Evolutionary conservation across 176 grass and related monocot genomes (phyloP).

Genomic region (Oryza nivara): DNA sequence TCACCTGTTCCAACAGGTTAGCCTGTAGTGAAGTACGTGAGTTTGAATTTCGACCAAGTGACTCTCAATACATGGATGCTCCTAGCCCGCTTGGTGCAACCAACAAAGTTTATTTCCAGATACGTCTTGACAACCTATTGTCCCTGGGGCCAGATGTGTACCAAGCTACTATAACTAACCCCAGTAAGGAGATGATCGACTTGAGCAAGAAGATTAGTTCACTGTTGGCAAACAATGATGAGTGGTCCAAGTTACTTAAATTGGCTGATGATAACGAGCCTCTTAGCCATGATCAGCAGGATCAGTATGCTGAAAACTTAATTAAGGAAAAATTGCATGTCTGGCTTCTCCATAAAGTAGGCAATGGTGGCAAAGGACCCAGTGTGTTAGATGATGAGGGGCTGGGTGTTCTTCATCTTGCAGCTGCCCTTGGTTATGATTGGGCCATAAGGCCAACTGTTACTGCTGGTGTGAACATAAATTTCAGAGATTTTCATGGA

Average conservation of each 20-base stretch:
- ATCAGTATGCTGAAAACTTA: conserved; percentile 69
- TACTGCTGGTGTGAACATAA: conserved; percentile 72
- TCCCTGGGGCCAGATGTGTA: conserved; percentile 58
- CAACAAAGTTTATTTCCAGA: conserved; percentile 72
- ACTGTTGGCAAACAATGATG: conserved; percentile 60
- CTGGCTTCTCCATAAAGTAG: conserved; percentile 84
- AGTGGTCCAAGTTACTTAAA: conserved; percentile 80
- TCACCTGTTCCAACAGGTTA: conserved; percentile 85
- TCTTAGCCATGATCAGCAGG: conserved; percentile 47
- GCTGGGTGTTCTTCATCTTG: conserved; percentile 77
- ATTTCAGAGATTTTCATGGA: conserved; percentile 83
- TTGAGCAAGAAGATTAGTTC: conserved; percentile 70
- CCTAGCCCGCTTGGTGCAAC: conserved; percentile 53
- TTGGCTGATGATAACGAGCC: conserved; percentile 56
- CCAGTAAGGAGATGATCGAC: conserved; percentile 52
- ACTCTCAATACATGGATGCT: conserved; percentile 61
- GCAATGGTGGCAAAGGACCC: conserved; percentile 64
- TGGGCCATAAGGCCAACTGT: conserved; percentile 75
- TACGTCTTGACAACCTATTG: conserved; percentile 75
- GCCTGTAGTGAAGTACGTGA: conserved; percentile 94
- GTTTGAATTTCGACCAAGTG: conserved; percentile 74
- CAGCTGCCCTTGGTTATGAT: conserved; percentile 85
- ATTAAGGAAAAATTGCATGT: conserved; percentile 73
- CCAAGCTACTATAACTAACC: conserved; percentile 52
- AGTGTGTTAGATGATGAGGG: conserved; percentile 88